Evolutionary conservation across 23 red algal species (phyloP).

Genomic region (Gracilaria gracilis): DNA sequence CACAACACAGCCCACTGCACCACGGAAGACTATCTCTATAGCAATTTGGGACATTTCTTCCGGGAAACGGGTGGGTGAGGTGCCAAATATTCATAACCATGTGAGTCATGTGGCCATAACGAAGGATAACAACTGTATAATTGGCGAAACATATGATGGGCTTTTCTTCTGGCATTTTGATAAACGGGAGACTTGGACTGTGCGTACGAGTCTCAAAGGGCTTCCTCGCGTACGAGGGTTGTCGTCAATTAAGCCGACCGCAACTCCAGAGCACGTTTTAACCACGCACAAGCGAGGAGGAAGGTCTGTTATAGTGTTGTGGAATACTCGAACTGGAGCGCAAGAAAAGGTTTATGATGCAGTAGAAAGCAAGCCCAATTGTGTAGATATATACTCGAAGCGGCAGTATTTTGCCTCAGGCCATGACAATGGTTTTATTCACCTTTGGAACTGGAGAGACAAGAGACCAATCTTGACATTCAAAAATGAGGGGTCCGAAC

Average conservation of each 20-base stretch:
- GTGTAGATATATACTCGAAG: constrained; percentile 41
- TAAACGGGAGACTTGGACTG: constrained; percentile 5
- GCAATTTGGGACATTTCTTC: constrained; percentile 28
- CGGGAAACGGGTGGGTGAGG: constrained; percentile 32
- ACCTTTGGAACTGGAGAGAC: constrained; percentile 47
- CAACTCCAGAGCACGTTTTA: constrained; percentile 1
- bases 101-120: constrained; percentile 36
- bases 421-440: constrained; percentile 64
- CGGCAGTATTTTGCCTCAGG: constrained; percentile 52
- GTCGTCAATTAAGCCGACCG: constrained; percentile 49
- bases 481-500: constrained; percentile 16
- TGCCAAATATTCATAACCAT: neutral
- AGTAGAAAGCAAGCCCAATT: constrained; percentile 54
- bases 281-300: constrained; percentile 21
- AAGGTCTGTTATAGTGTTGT: constrained; percentile 25
- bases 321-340: constrained; percentile 33
- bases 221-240: neutral
- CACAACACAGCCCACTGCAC: neutral
- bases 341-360: constrained; percentile 13
- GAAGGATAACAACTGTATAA: constrained; percentile 41
- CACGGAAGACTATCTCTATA: constrained; percentile 2
- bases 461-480: constrained; percentile 45
- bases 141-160: constrained; percentile 37
- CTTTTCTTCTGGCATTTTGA: constrained; percentile 64
- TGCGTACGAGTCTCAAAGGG: neutral